Base-by-base conservation (phyloP, 1,284 basidiomycete species). In the Microbotryum saponariae region DNA sequence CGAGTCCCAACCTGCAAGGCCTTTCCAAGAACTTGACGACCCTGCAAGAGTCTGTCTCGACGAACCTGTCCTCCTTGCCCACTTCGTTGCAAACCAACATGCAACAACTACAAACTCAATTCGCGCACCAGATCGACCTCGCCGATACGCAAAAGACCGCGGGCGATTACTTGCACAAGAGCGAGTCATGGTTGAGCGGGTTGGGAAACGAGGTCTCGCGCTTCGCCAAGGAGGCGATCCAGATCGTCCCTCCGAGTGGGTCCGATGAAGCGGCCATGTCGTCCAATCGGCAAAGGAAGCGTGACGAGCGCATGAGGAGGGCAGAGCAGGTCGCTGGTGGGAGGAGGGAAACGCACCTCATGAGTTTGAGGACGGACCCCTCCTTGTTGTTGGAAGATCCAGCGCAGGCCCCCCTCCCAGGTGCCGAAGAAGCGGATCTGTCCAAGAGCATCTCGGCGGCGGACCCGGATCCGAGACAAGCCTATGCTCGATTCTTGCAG, bases 291-390 rank as follows among this genome's bases (percentile, higher is more conserved):
- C 64, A 37, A 68, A 70, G 44, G 33, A 49, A 55, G 55, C 25
- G 62, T 33, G 33, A 60, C 25, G 49, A 42, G 21, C 21, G 62
- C 23, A 23, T 59, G 54, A 67, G 66, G 63, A 82, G 80, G 63
- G 79, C 77, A 0, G 82, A 80, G 67, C 79, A 77, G 12, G 79
- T 79, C 77, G 80, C 70, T 76, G 78, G 67, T 79, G 83, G 52
- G 81, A 85, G 92, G 31, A 88, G 88, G 25, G 88, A 91, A 66
- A 83, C 84, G 16, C 76, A 96, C 60, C 76, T 94, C 65, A 82
- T 81, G 62, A 83, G 86, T 37, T 77, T 97, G 54, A 83, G 83
- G 69, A 82, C 83, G 59, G 86, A 94, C 76, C 83, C 88, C 18
- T 82, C 83, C 49, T 77, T 93, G 69, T 77, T 94, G 70, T 81